Percentiles rank a stretch among this genome's conserved stretches.
phyloP scores from a whole-genome alignment of 176 grass and related monocot species.

The Alopecurus myosuroides region DNA sequence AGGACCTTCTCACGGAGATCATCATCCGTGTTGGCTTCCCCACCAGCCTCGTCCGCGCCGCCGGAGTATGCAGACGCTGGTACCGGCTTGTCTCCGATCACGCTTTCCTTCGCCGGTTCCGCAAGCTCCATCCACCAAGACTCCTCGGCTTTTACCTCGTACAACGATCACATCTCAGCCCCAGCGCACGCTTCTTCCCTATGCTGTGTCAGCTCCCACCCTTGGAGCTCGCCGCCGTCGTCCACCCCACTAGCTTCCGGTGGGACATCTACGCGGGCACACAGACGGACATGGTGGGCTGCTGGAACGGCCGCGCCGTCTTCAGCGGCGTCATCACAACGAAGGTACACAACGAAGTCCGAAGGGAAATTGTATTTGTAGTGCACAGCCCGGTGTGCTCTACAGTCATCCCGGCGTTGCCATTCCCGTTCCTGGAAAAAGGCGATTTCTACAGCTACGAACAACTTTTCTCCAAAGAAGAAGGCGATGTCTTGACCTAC shows the following conservation, averaged over 20 bases:
- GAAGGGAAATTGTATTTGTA: background rate
- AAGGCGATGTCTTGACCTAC: background rate
- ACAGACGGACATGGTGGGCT: background rate
- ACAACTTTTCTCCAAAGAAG: background rate
- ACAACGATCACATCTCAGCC: background rate
- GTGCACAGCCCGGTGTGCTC: background rate
- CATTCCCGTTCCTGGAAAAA: background rate
- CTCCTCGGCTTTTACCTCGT: background rate
- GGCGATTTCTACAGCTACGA: background rate
- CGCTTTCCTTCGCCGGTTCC: background rate
- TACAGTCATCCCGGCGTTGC: background rate
- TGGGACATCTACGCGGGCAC: background rate
- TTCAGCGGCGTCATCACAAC: background rate
- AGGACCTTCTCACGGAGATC: background rate
- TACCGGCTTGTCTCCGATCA: background rate
- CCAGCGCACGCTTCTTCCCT: background rate
- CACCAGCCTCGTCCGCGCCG: background rate
- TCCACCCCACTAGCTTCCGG: background rate
- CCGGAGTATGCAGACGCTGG: background rate
- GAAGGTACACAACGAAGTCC: background rate
- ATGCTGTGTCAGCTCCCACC: background rate
- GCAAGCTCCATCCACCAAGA: background rate
- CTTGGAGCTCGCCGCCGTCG: background rate
- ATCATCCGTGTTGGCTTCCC: too few species aligned
- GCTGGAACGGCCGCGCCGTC: background rate